Evolutionary conservation across 306 rosid species (phyloP), one percentile per base, ranked within the genome.

Genomic region (Cucurbita maxima): DNA sequence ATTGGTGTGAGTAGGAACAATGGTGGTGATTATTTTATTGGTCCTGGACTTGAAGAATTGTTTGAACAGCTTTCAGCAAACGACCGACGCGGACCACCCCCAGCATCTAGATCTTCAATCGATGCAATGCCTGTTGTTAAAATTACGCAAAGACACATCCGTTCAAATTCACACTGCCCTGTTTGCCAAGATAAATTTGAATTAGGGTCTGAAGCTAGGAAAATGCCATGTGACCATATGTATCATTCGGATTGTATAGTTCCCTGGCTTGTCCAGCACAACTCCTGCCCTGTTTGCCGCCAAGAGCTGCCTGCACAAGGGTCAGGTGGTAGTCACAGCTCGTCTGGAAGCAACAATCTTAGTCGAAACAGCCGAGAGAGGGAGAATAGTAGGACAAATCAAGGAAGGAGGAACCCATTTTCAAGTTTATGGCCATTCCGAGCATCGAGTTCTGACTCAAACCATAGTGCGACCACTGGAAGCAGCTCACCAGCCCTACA

Each of bases 301-400:
- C 77, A 74, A 40, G 77, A 74, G 58, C 68, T 74, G 77, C 77
- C 77, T 19, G 70, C 77, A 19, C 78, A 61, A 19, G 78, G 78
- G 3, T 61, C 72, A 9, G 53, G 50, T 52, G 40, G 78, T 19
- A 53, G 61, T 48, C 78, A 36, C 38, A 51, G 78, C 72, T 43
- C 60, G 0, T 22, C 41, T 11, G 52, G 71, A 43, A 75, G 58
- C 34, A 56, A 30, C 58, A 48, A 45, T 63, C 11, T 15, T 61
- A 50, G 38, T 8, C 16, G 50, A 16, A 45, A 20, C 34, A 51
- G 59, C 10, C 62, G 43, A 37, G 61, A 66, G 7, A 75, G 78
- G 47, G 77, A 74, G 68, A 57, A 20, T 45, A 58, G 22, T 45
- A 37, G 72, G 62, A 40, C 3, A 13, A 75, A 14, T 62, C 78